Conservation (phyloP, 192 early-diverging fungal species). For the Coemansia asiatica region DNA sequence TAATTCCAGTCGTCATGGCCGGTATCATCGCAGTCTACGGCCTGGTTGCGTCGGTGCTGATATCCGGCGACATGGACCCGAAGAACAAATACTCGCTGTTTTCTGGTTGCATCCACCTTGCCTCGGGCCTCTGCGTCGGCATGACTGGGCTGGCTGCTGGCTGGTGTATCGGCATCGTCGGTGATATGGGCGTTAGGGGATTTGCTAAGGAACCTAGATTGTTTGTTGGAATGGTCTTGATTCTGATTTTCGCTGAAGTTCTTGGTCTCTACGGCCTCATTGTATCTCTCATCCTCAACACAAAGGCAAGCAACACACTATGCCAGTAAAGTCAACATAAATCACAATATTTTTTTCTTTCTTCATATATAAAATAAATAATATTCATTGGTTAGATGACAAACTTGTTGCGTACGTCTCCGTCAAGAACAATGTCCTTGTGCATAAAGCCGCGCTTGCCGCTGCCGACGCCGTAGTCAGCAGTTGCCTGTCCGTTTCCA, state of each 20-base stretch:
- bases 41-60: constrained; percentile 91
- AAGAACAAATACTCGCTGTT: constrained; percentile 52
- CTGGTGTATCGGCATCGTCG: constrained; percentile 94
- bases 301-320: constrained; percentile 67
- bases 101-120: constrained; percentile 86
- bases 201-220: constrained; percentile 87
- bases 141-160: constrained; percentile 92
- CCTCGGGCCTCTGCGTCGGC: constrained; percentile 89
- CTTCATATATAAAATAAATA: not conserved
- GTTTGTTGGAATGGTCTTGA: constrained; percentile 92
- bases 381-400: constrained; percentile 17
- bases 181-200: constrained; percentile 91
- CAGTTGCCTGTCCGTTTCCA: constrained; percentile 83
- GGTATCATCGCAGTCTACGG: constrained; percentile 99
- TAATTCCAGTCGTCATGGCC: constrained; percentile 98
- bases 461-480: constrained; percentile 73
- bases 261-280: constrained; percentile 96
- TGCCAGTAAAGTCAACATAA: constrained; percentile 27
- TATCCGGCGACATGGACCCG: constrained; percentile 64
- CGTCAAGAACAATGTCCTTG: constrained; percentile 58
- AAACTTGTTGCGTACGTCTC: constrained; percentile 46
- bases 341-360: not conserved
- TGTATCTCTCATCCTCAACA: constrained; percentile 97
- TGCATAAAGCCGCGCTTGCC: constrained; percentile 75
- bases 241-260: constrained; percentile 99